These are phyloP conservation scores for Claviceps purpurea DNA, from an alignment of 2,329 filamentous ascomycete species.

Conservation along the genomic window DNA sequence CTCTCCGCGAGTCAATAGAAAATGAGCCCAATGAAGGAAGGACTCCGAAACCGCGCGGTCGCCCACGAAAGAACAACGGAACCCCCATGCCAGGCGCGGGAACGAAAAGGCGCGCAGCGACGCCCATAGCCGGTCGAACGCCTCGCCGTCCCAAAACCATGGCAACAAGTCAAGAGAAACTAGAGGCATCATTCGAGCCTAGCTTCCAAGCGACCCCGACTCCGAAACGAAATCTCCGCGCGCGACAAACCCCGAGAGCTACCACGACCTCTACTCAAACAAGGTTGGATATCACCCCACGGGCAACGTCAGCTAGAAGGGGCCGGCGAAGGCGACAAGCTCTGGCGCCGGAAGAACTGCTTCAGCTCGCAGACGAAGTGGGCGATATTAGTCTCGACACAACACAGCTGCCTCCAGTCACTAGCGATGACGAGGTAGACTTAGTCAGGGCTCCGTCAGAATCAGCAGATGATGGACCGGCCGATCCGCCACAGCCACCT, in stretches of 20 bases:
- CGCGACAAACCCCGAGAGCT: slow-evolving; percentile 14
- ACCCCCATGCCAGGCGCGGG: slow-evolving; percentile 33
- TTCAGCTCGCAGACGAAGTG: slow-evolving; percentile 13
- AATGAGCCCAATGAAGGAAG: slow-evolving; percentile 16
- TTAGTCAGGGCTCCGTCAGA: slow-evolving; percentile 15
- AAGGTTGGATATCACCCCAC: slow-evolving; percentile 9
- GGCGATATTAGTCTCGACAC: slow-evolving; percentile 8
- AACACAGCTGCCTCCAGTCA: slow-evolving; percentile 7
- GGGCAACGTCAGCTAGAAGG: slow-evolving; percentile 7
- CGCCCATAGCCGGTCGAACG: slow-evolving; percentile 24
- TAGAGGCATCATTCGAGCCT: slow-evolving; percentile 11
- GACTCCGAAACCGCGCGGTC: slow-evolving; percentile 30
- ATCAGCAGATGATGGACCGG: slow-evolving; percentile 2
- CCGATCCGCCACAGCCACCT: neutral
- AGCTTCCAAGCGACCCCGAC: slow-evolving; percentile 19
- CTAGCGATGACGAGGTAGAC: slow-evolving; percentile 17
- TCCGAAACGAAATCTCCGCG: slow-evolving; percentile 14
- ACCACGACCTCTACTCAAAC: slow-evolving; percentile 11
- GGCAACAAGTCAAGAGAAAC: slow-evolving; percentile 16
- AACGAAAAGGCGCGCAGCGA: slow-evolving; percentile 32
- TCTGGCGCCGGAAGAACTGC: slow-evolving; percentile 14
- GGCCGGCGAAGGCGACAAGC: slow-evolving; percentile 12
- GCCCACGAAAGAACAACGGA: slow-evolving; percentile 36
- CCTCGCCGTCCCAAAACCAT: slow-evolving; percentile 21
- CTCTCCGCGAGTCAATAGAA: slow-evolving; percentile 30